Percentiles rank a stretch among this genome's conserved stretches.
These are phyloP conservation scores for Candida mattraensis DNA, from an alignment of 805 yeast species.

Conservation along the genomic window DNA sequence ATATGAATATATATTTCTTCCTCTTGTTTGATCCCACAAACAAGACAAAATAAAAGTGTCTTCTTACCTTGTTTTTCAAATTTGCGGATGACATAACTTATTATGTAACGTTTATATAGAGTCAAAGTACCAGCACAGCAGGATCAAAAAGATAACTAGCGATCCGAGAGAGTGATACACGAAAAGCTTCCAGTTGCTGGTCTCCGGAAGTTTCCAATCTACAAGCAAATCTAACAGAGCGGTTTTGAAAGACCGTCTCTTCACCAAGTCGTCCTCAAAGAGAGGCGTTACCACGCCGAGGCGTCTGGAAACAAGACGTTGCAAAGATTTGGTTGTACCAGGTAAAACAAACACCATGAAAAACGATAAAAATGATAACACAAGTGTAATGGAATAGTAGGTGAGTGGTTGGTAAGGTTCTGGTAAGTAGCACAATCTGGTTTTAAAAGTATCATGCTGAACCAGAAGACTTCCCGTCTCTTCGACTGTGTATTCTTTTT, in stretches of 20 bases:
- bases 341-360: constrained; percentile 21
- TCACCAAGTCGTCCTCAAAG: constrained; percentile 6
- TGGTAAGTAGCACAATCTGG: constrained; percentile 33
- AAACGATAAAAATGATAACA: constrained; percentile 18
- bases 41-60: background rate
- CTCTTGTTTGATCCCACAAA: background rate
- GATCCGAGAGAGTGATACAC: constrained; percentile 10
- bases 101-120: no score
- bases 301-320: constrained; percentile 4
- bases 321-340: constrained; percentile 7
- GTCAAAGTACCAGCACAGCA: constrained; percentile 20
- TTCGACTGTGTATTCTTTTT: constrained; percentile 6
- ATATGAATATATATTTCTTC: no score
- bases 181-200: constrained; percentile 13
- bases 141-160: constrained; percentile 6
- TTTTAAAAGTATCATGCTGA: constrained; percentile 27
- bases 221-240: constrained; percentile 6
- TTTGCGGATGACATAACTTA: no score
- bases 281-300: constrained; percentile 8
- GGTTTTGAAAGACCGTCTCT: constrained; percentile 7
- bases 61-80: no score
- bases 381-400: constrained; percentile 17
- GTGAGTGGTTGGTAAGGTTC: constrained; percentile 25
- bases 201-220: constrained; percentile 26
- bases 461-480: constrained; percentile 25